A percentile compares a stretch with the other conserved stretches of the same genome.
Evolutionary conservation across 768 basidiomycete species (phyloP).

Genomic region (Pulveroboletus frians): DNA sequence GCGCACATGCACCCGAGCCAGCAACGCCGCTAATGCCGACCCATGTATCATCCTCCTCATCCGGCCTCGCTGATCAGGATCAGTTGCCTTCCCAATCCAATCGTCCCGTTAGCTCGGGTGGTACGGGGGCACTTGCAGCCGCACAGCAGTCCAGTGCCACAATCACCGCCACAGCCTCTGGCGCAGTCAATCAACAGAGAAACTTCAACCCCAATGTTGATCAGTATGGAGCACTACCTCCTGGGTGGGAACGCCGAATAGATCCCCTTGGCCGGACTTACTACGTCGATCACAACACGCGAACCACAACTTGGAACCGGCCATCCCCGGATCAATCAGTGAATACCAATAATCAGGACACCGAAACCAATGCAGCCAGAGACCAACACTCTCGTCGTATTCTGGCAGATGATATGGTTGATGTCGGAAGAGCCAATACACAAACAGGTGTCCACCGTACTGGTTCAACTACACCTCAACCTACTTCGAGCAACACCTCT

Average conservation of each 20-base stretch:
- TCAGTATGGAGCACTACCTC: conserved; percentile 85
- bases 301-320: conserved; percentile 96
- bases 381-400: conserved; percentile 83
- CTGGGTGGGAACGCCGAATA: conserved; percentile 94
- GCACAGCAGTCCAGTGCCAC: conserved; percentile 19
- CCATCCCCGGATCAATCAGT: conserved; percentile 74
- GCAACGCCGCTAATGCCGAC: conserved; percentile 38
- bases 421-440: conserved; percentile 49
- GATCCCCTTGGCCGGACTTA: conserved; percentile 95
- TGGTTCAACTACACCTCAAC: conserved; percentile 29
- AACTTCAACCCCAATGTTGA: conserved; percentile 96
- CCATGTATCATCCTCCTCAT: conserved; percentile 22
- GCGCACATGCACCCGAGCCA: conserved; percentile 60
- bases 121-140: conserved; percentile 15
- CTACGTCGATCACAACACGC: conserved; percentile 98
- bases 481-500: conserved; percentile 32
- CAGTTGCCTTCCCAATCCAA: conserved; percentile 23
- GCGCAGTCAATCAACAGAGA: conserved; percentile 48
- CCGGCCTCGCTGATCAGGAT: conserved; percentile 28
- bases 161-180: conserved; percentile 33
- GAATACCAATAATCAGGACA: conserved; percentile 67
- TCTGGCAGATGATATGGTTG: conserved; percentile 81
- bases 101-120: conserved; percentile 36
- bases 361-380: conserved; percentile 78
- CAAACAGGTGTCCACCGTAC: conserved; percentile 39